These are phyloP conservation scores for Coemansia sp. DNA, from an alignment of 192 early-diverging fungal genomes.

Conservation along the genomic window DNA sequence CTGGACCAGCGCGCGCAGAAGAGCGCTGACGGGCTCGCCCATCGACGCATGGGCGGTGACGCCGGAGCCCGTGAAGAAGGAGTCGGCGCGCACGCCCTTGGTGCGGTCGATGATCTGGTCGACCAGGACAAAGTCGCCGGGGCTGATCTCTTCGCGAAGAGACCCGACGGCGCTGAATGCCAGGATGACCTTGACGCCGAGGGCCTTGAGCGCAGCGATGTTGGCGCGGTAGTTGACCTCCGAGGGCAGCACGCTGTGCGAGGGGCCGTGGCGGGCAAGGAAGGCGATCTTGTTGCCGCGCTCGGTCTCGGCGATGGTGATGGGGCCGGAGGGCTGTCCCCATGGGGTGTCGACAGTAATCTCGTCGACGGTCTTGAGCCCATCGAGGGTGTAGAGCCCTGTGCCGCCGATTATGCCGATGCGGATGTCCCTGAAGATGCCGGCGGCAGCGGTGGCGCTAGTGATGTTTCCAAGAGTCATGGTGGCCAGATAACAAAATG, in stretches of 20 bases:
- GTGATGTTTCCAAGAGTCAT: constrained; percentile 1
- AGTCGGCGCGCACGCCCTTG: constrained; percentile 88
- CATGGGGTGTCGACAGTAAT: constrained; percentile 85
- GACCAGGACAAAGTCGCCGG: constrained; percentile 92
- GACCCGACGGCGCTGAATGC: constrained; percentile 98
- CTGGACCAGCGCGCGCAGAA: constrained; percentile 70
- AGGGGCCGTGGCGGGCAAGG: constrained; percentile 90
- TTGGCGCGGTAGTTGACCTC: constrained; percentile 95
- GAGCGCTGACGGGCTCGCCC: constrained; percentile 87
- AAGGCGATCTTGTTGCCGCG: constrained; percentile 87
- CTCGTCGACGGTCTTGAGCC: constrained; percentile 75
- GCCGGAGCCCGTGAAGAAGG: constrained; percentile 92
- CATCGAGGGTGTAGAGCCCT: constrained; percentile 85
- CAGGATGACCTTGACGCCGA: constrained; percentile 89
- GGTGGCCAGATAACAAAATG: not conserved
- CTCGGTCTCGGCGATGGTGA: constrained; percentile 70
- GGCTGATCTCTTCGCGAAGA: constrained; percentile 87
- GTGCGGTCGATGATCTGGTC: constrained; percentile 97
- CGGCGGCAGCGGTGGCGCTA: not conserved
- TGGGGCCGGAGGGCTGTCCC: constrained; percentile 85
- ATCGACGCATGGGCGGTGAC: constrained; percentile 89
- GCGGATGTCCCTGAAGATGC: constrained; percentile 58
- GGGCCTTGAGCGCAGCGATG: constrained; percentile 93
- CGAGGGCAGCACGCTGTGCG: constrained; percentile 80
- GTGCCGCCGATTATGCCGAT: constrained; percentile 95